Conservation (phyloP, 169 alveolate species). For the Eimeria necatrix region DNA sequence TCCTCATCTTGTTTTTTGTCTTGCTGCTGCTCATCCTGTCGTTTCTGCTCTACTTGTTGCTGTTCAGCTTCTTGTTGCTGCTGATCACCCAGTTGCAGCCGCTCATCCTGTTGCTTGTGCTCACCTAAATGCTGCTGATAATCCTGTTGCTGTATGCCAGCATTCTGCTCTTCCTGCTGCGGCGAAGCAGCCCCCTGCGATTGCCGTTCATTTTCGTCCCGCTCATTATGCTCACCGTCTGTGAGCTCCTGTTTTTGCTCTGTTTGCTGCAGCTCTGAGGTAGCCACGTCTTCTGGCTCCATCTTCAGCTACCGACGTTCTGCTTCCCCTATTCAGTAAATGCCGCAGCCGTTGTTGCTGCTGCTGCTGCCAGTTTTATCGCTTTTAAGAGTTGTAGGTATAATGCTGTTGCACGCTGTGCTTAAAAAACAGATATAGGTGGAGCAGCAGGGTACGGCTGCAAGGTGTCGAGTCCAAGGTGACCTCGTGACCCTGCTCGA, state of each 20-base stretch:
- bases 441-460: not conserved
- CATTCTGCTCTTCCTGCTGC: no score
- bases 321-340: not conserved
- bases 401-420: not conserved
- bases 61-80: no score
- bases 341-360: constrained; percentile 2
- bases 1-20: not conserved
- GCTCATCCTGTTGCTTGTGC: no score
- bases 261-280: constrained; percentile 6
- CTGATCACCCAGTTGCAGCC: no score
- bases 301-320: not conserved
- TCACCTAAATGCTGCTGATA: not conserved
- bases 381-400: not conserved
- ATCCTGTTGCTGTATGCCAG: no score
- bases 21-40: no score
- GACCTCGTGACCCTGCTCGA: not conserved
- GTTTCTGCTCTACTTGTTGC: no score
- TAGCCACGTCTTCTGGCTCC: not conserved
- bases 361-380: not conserved
- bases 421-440: not conserved
- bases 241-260: not conserved
- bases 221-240: not conserved
- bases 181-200: no score
- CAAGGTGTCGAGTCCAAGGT: not conserved
- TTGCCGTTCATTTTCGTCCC: no score